Evolutionary conservation across 2,329 filamentous ascomycete genomes (phyloP).

Genomic region (Xylaria sp.): DNA sequence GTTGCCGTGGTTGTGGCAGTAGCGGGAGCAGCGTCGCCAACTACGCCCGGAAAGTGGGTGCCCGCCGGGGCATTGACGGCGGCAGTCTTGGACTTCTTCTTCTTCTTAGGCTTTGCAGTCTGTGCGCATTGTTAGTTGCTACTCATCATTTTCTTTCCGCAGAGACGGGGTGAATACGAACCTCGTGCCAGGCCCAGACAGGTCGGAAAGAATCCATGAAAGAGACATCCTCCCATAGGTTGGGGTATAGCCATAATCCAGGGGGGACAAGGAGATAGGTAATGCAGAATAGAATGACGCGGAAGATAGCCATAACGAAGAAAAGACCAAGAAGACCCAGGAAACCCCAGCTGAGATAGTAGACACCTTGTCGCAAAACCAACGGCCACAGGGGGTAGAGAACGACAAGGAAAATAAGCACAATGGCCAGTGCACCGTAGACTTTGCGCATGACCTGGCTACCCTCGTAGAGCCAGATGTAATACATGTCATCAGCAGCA

Average conservation of each 20-base stretch:
- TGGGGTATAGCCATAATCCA: slow-evolving; percentile 96
- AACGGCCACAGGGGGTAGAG: slow-evolving; percentile 96
- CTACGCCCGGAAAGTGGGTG: slow-evolving; percentile 45
- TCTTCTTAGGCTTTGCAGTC: slow-evolving; percentile 44
- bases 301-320: slow-evolving; percentile 96
- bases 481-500: slow-evolving; percentile 79
- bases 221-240: slow-evolving; percentile 96
- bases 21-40: slow-evolving; percentile 48
- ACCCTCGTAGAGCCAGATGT: slow-evolving; percentile 94
- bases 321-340: slow-evolving; percentile 85
- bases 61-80: slow-evolving; percentile 31
- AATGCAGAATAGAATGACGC: slow-evolving; percentile 86
- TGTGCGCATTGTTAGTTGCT: slow-evolving; percentile 14
- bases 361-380: slow-evolving; percentile 84
- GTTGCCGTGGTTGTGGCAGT: slow-evolving; percentile 54
- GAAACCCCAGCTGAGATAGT: slow-evolving; percentile 95
- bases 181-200: slow-evolving; percentile 97
- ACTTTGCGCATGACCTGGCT: slow-evolving; percentile 90
- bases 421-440: slow-evolving; percentile 77
- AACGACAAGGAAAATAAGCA: slow-evolving; percentile 80
- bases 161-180: slow-evolving; percentile 38
- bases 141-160: not conserved
- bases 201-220: slow-evolving; percentile 97
- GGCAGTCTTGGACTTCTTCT: slow-evolving; percentile 54
- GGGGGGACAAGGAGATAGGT: slow-evolving; percentile 82